Evolutionary conservation across 139 green algal species (phyloP), one percentile per base, ranked within the genome.

Genomic region (Chlamydomonas sp.): DNA sequence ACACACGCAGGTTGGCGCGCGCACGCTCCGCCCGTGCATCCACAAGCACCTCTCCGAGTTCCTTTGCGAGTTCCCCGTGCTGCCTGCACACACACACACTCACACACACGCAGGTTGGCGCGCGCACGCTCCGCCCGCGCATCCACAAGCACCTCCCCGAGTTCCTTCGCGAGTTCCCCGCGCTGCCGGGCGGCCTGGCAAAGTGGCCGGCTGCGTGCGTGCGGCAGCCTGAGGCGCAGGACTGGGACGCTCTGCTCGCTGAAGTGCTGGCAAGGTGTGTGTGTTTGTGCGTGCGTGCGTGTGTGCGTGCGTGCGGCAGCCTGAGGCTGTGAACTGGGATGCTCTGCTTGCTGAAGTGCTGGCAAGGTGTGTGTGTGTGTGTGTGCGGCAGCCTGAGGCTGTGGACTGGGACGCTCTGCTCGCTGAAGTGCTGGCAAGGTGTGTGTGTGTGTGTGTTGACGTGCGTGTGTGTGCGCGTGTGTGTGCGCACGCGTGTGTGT

Each of bases 11-110:
- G 72, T 63, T 24, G 90, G 74, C 0, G 93, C 93, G 1, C 83
- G 93, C 61, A 98, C 93, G 47, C 94, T 98, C 54, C 82, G 93
- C 6, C 78, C 82, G 61, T 96, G 96, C 78, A 96, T 98, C 64
- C 84, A 95, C 64, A 78, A 77, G 48, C 71, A 88, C 57, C 82
- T 98, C 63, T 82, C 85, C 1, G 85, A 95, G 70, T 98, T 91
- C 70, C 79, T 98, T 24, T 58, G 48, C 24, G 85, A 95, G 59
- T 98, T 88, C 71, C 84, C 96, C 6, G 30, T 29, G 34, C n/a
- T 58, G 2, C 49, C 71, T 39, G 38, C n/a, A n/a, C n/a, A n/a
- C n/a, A n/a, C n/a, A n/a, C n/a, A n/a, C n/a, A n/a, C n/a, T n/a
- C n/a, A n/a, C n/a, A n/a, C n/a, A n/a, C n/a, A n/a, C n/a, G n/a